Conservation (phyloP, 1,284 basidiomycete species). For the Binderoboletus segoi region DNA sequence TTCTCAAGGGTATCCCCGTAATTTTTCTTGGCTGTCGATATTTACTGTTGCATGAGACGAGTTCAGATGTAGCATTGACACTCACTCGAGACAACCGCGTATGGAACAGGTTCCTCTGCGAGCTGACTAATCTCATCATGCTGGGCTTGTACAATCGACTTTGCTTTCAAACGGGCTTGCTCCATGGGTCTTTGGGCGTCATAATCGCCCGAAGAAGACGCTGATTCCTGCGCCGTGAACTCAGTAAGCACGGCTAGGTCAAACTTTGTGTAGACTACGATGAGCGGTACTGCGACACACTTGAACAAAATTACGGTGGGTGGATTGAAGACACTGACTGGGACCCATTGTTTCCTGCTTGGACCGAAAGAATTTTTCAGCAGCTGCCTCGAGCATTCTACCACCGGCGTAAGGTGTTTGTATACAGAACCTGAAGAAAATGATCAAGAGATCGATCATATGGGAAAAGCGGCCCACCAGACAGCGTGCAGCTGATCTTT, state of each 20-base stretch:
- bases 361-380: slow-evolving; percentile 2
- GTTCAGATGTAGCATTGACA: not conserved
- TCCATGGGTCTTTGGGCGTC: not conserved
- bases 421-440: slow-evolving; percentile 1
- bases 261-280: not conserved
- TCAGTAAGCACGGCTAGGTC: not conserved
- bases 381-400: not conserved
- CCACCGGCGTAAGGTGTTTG: not conserved
- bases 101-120: not conserved
- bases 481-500: not conserved
- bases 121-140: not conserved
- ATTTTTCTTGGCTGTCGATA: not conserved
- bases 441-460: not conserved
- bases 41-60: not conserved
- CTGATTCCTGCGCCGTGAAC: not conserved
- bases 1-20: not conserved
- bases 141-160: not conserved
- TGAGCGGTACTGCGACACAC: not conserved
- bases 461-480: not conserved
- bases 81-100: not conserved
- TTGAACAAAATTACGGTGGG: not conserved
- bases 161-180: not conserved
- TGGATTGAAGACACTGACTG: not conserved
- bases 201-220: too few species aligned
- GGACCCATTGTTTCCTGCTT: not conserved